Evolutionary conservation across 176 grass and related monocot genomes (phyloP).

Genomic region (Raddia distichophylla): DNA sequence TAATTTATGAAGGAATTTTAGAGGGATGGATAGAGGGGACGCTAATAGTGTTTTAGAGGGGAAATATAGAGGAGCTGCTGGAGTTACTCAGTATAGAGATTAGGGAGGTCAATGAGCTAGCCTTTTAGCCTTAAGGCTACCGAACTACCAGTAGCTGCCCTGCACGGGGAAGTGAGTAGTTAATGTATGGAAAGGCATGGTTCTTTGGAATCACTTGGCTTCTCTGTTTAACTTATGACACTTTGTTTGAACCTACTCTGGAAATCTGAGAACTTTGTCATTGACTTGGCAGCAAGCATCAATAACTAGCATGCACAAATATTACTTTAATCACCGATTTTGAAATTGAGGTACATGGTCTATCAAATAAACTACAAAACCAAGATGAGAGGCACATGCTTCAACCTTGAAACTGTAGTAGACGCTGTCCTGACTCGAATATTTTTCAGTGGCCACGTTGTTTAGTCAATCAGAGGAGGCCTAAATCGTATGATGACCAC

Average conservation of each 20-base stretch:
- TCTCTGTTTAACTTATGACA: conserved; percentile 33
- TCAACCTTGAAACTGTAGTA: conserved; percentile 3
- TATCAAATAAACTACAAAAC: conserved; percentile 26
- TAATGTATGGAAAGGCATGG: conserved; percentile 11
- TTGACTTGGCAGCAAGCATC: conserved; percentile 28
- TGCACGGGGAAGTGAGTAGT: conserved; percentile 21
- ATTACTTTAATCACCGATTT: conserved; percentile 17
- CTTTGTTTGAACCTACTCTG: conserved; percentile 11
- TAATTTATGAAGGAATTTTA: too few species aligned
- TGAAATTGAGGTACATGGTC: background rate
- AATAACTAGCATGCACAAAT: conserved; percentile 20
- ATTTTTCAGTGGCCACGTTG: conserved; percentile 31
- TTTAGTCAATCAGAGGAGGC: conserved; percentile 14
- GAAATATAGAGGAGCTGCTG: too few species aligned
- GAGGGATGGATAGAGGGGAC: too few species aligned
- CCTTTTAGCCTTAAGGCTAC: conserved; percentile 20
- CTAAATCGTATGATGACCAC: background rate
- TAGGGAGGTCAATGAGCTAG: too few species aligned
- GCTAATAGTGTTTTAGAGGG: too few species aligned
- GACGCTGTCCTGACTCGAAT: conserved; percentile 36
- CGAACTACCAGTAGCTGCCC: conserved; percentile 26
- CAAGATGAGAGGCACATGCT: conserved; percentile 39
- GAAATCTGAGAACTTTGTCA: conserved; percentile 32
- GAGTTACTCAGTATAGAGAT: too few species aligned
- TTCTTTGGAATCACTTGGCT: conserved; percentile 41